Conservation (phyloP, 192 early-diverging fungal genomes). For the Rhizoclosmatium globosum region DNA sequence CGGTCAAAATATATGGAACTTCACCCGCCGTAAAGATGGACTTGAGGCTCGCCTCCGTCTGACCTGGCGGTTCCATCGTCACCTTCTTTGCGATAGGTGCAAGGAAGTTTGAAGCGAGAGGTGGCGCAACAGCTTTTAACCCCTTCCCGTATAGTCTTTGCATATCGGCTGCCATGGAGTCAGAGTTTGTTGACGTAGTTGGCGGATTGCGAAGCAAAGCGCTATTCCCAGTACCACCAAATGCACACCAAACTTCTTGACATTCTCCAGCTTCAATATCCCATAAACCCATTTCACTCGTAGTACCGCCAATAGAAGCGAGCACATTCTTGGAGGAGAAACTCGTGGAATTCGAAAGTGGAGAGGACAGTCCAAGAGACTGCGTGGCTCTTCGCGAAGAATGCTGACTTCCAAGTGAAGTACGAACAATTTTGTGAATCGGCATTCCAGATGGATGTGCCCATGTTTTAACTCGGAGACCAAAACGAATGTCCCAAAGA, state of each 20-base stretch:
- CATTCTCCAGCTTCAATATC: conserved; percentile 77
- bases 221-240: conserved; percentile 5
- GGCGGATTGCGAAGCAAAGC: not conserved
- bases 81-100: conserved; percentile 15
- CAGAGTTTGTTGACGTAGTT: not conserved
- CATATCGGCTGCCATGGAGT: conserved; percentile 16
- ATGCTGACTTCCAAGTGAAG: not conserved
- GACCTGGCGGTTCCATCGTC: conserved; percentile 8
- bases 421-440: conserved; percentile 56
- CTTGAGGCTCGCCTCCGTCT: not conserved
- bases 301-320: conserved; percentile 69
- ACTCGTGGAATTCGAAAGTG: conserved; percentile 9
- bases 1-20: conserved; percentile 75
- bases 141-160: conserved; percentile 51
- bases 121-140: conserved; percentile 45
- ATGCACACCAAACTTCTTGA: conserved; percentile 74
- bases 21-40: conserved; percentile 45
- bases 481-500: conserved; percentile 83
- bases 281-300: conserved; percentile 83
- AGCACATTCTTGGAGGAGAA: conserved; percentile 52
- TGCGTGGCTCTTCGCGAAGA: not conserved
- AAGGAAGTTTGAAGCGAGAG: conserved; percentile 10
- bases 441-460: conserved; percentile 72
- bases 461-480: conserved; percentile 75
- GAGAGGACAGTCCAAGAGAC: not conserved